Conservation (phyloP, 495 filamentous ascomycete genomes). For the Alectoria sarmentosa region DNA sequence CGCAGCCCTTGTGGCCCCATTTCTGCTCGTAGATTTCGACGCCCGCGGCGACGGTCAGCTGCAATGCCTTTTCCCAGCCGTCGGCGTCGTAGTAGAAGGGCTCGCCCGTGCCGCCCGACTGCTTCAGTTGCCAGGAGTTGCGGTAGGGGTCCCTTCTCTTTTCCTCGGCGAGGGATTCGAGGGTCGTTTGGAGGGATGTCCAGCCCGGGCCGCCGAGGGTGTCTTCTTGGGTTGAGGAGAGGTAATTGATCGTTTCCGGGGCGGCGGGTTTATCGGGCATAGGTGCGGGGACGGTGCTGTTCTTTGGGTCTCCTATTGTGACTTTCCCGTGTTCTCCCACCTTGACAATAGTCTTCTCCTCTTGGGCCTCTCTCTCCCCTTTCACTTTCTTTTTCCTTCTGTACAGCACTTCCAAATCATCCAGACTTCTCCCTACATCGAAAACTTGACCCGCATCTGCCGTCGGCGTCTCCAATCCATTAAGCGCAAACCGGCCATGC, state of each 20-base stretch:
- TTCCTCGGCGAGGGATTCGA: slow-evolving; percentile 38
- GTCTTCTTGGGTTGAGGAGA: slow-evolving; percentile 19
- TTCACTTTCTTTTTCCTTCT: slow-evolving; percentile 18
- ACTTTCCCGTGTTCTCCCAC: slow-evolving; percentile 12
- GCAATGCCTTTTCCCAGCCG: slow-evolving; percentile 47
- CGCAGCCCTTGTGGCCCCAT: slow-evolving; percentile 52
- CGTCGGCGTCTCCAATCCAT: slow-evolving; percentile 28
- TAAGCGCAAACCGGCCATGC: slow-evolving; percentile 46
- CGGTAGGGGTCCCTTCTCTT: slow-evolving; percentile 31
- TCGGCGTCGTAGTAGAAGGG: slow-evolving; percentile 49
- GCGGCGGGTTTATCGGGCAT: slow-evolving; percentile 1
- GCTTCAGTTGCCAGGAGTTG: slow-evolving; percentile 53
- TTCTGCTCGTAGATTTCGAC: slow-evolving; percentile 46
- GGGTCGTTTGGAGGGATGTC: slow-evolving; percentile 27
- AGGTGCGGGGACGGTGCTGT: slow-evolving; percentile 4
- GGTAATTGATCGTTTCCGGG: slow-evolving; percentile 15
- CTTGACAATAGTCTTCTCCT: slow-evolving; percentile 7
- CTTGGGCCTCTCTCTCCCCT: not conserved
- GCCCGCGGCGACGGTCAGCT: slow-evolving; percentile 47
- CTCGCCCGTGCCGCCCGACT: slow-evolving; percentile 53
- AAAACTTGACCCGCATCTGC: slow-evolving; percentile 23
- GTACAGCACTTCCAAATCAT: slow-evolving; percentile 24
- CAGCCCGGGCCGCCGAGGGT: slow-evolving; percentile 20
- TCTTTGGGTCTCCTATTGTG: not conserved
- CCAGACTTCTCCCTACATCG: slow-evolving; percentile 20